A percentile compares a stretch with the other conserved stretches of the same genome.
Conservation (phyloP, 2,329 filamentous ascomycete genomes). For the Colletotrichum destructivum region DNA sequence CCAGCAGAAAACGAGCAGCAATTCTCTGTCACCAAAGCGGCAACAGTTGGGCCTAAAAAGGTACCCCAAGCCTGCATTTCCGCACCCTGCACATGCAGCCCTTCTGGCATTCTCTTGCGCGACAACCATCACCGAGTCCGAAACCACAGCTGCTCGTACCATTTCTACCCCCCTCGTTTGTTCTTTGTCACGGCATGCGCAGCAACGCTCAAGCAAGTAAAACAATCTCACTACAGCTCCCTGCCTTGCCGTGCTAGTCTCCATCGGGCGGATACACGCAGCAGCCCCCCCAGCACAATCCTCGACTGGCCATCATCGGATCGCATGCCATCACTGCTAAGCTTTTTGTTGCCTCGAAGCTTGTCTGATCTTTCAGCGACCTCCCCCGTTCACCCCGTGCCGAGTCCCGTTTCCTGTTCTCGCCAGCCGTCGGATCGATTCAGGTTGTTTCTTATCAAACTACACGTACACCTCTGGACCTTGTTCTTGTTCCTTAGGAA, state of each 20-base stretch:
- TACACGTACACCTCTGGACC: not conserved
- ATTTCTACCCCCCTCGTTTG: not conserved
- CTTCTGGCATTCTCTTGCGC: not conserved
- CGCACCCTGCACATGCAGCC: slow-evolving; percentile 10
- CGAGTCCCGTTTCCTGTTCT: slow-evolving; percentile 16
- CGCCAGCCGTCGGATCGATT: slow-evolving; percentile 3
- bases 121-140: not conserved
- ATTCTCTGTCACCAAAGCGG: slow-evolving; percentile 21
- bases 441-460: not conserved
- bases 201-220: slow-evolving; percentile 7
- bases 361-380: slow-evolving; percentile 39
- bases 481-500: not conserved
- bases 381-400: slow-evolving; percentile 19
- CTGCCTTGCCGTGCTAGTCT: slow-evolving; percentile 16
- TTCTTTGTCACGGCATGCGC: slow-evolving; percentile 22
- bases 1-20: slow-evolving; percentile 15
- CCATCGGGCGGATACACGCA: not conserved
- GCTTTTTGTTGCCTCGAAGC: slow-evolving; percentile 41
- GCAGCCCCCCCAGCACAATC: slow-evolving; percentile 8
- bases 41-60: slow-evolving; percentile 1
- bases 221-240: slow-evolving; percentile 9
- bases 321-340: slow-evolving; percentile 36
- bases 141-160: slow-evolving; percentile 10
- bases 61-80: not conserved
- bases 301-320: slow-evolving; percentile 20